phyloP scores from a whole-genome alignment of 768 basidiomycete species.

The Rhodocollybia butyracea region DNA sequence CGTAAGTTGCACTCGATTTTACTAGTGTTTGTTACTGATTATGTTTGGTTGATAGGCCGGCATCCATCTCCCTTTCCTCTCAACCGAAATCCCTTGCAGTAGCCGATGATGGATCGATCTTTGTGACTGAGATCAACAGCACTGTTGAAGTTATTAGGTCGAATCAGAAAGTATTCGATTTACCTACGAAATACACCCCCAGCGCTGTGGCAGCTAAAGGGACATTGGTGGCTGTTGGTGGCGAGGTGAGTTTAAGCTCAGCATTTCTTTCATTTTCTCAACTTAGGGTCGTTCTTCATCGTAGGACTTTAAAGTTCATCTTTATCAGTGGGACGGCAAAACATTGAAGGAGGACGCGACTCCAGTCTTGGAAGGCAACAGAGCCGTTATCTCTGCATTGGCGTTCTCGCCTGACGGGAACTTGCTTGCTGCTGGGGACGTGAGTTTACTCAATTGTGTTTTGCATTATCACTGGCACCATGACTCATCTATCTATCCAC shows the following conservation, averaged over 20 bases:
- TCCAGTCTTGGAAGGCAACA: constrained; percentile 55
- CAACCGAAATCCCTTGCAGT: constrained; percentile 71
- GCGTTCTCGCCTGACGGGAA: constrained; percentile 79
- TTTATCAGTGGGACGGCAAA: constrained; percentile 73
- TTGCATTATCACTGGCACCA: not conserved
- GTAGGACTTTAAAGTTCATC: constrained; percentile 71
- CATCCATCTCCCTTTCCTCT: constrained; percentile 46
- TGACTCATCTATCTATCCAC: not conserved
- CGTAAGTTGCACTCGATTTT: constrained; percentile 35
- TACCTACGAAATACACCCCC: constrained; percentile 49
- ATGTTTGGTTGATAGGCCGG: constrained; percentile 35
- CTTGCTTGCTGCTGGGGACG: constrained; percentile 82
- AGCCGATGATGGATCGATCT: constrained; percentile 58
- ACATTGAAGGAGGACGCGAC: constrained; percentile 50
- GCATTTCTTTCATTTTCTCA: not conserved
- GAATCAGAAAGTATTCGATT: constrained; percentile 64
- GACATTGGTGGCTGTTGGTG: constrained; percentile 64
- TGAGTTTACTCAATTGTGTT: constrained; percentile 37
- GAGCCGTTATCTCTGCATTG: constrained; percentile 67
- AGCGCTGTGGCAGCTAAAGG: constrained; percentile 54
- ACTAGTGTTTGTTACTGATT: not conserved
- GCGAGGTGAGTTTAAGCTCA: constrained; percentile 46
- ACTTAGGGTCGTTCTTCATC: constrained; percentile 6
- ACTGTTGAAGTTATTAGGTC: constrained; percentile 63
- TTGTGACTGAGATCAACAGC: constrained; percentile 52